These are phyloP conservation scores for Elymus sibiricus DNA, from an alignment of 176 grass and related monocot species.

Conservation along the genomic window DNA sequence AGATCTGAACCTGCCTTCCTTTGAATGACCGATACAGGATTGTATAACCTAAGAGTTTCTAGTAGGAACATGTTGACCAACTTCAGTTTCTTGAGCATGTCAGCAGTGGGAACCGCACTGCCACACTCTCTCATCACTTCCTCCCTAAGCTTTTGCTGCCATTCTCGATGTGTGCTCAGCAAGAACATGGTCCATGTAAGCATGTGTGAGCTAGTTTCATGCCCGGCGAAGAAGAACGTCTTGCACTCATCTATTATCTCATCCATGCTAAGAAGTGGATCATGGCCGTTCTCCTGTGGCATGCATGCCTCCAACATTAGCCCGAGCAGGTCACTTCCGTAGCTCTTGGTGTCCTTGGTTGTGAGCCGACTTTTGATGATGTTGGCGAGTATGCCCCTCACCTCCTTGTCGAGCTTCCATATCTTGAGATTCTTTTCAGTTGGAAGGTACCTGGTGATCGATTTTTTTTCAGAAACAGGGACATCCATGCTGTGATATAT, in stretches of 20 bases:
- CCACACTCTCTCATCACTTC: constrained; percentile 31
- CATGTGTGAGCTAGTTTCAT: constrained; percentile 22
- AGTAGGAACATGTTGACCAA: no score
- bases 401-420: background rate
- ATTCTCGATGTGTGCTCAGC: constrained; percentile 12
- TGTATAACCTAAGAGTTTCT: no score
- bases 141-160: background rate
- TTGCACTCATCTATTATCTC: constrained; percentile 9
- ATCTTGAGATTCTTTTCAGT: background rate
- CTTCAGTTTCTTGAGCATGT: no score
- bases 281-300: background rate
- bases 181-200: constrained; percentile 47
- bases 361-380: background rate
- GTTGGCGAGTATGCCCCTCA: background rate
- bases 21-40: no score
- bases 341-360: background rate
- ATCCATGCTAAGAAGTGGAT: background rate
- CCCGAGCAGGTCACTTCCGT: constrained; percentile 13
- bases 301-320: constrained; percentile 2
- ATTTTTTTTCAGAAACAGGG: no score
- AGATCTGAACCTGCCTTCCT: no score
- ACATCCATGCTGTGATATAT: no score
- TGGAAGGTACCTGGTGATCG: background rate
- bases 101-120: background rate
- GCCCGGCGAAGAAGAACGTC: no score